phyloP scores from a whole-genome alignment of 768 basidiomycete species.

The Pluteus cervinus region DNA sequence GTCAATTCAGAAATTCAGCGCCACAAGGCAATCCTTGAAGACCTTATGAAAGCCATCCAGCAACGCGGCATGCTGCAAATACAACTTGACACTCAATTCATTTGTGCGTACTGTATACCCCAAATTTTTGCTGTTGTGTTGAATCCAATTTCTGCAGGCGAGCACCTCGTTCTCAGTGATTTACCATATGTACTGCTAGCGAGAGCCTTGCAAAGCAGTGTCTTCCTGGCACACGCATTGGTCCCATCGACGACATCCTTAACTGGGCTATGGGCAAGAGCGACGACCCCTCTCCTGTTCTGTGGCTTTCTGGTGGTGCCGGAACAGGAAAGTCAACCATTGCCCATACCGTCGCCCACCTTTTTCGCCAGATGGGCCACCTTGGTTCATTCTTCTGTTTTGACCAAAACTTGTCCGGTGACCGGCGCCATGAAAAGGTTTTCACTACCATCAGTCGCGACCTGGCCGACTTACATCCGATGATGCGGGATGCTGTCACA shows the following conservation, averaged over 20 bases:
- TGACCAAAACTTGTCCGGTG: slow-evolving; percentile 12
- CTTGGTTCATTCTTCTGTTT: slow-evolving; percentile 31
- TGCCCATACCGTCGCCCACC: slow-evolving; percentile 23
- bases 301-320: slow-evolving; percentile 24
- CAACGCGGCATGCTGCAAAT: no score
- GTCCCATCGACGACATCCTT: slow-evolving; percentile 4
- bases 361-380: slow-evolving; percentile 9
- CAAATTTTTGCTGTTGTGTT: no score
- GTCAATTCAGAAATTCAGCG: no score
- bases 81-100: no score
- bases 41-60: no score
- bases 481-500: slow-evolving; percentile 7
- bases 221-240: slow-evolving; percentile 5
- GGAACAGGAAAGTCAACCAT: slow-evolving; percentile 34
- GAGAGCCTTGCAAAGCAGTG: not conserved
- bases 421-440: slow-evolving; percentile 15
- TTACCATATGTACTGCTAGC: not conserved
- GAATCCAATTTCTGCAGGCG: no score
- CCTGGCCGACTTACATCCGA: slow-evolving; percentile 16
- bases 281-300: slow-evolving; percentile 11
- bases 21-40: no score
- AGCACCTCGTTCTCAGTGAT: no score
- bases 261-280: slow-evolving; percentile 27
- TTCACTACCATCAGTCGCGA: slow-evolving; percentile 26
- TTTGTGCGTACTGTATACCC: no score